Base-by-base conservation (phyloP, 1,139 yeast species). In the Blastobotrys arbuscula region DNA sequence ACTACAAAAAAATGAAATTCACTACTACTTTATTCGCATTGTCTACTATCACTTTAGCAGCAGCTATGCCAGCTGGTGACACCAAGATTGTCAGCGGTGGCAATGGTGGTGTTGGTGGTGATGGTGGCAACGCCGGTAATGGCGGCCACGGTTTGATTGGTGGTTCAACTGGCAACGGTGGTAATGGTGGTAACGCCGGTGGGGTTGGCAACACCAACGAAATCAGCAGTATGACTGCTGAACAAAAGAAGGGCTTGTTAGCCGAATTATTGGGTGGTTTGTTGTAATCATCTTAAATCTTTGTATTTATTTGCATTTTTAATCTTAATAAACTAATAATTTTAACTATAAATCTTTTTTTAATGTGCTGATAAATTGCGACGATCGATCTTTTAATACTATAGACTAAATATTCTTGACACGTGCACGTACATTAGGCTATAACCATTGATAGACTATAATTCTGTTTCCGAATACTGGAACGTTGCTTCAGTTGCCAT, bases 1-100 rank as follows among this genome's bases (percentile, higher is more conserved):
- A n/a, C n/a, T n/a, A n/a, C n/a, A n/a, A n/a, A 9, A 38, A 24
- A 40, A 40, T 40, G 43, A 26, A 40, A 30, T 40, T 40, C 43
- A 12, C 43, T 18, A 40, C 43, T 40, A 30, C 36, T 40, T 26
- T 40, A 21, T 15, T 40, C 21, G 23, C 43, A 12, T 5, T 20
- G 7, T 28, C 43, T 30, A 18, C 35, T 8, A 16, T 40, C 15
- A 28, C 36, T 2, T n/a, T 30, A 12, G 35, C 36, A 3, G 34
- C 43, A 7, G 36, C 43, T 28, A 19, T 30, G 12, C 38, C 24
- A 20, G 13, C 42, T 19, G 42, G 31, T 19, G 42, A 36, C 13
- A 36, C 31, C 20, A 21, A n/a, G 9, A 23, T 6, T 3, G 18
- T 39, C 33, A 10, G 18, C 18, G 42, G 42, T 21, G 42, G n/a